Base-by-base conservation (phyloP, 345 rosid genomes). In the Arabis alpina region DNA sequence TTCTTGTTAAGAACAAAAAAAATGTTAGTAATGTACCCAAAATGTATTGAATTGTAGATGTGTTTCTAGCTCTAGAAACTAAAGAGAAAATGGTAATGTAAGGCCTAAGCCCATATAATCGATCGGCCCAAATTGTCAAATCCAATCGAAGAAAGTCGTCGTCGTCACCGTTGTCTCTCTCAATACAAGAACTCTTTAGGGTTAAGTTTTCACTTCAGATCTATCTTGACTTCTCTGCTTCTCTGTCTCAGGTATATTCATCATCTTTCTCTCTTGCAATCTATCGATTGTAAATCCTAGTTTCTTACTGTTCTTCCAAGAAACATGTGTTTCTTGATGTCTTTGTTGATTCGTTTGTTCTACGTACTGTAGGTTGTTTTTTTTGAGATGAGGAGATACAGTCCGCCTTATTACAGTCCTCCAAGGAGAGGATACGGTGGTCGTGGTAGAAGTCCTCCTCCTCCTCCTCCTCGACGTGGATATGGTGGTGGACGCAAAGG, bases 361-460 rank as follows among this genome's bases (percentile, higher is more conserved):
- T 49, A 1, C 6, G 32, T 28, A 5, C 5, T 28, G 8, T 41
- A 36, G 63, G 44, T 43, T 56, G 14, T 12, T 12, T 36, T 51
- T 6, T 4, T 53, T 6, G 76, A 30, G 11, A 93, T 93, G 98
- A 88, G 94, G 84, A 82, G 98, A 79, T 86, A 94, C 76, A 94
- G 99, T 79, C 79, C 80, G 45, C 66, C 74, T 37, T 78, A 85
- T 66, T 82, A 85, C 71, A 86, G 97, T 63, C 93, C 99, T 77
- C 97, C 98, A 4, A 88, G 99, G 79, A 90, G 97, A 77, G 93
- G 88, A 47, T 88, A 92, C 34, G 95, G 93, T 25, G 88, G 94
- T 32, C 66, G 95, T 24, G 87, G 69, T 6, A 81, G 96, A 77
- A 92, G 94, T 73, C 91, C 94, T 7, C 82, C 85, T 11, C 85